phyloP scores from a whole-genome alignment of 257 asterid species.

The Capsicum chinense region DNA sequence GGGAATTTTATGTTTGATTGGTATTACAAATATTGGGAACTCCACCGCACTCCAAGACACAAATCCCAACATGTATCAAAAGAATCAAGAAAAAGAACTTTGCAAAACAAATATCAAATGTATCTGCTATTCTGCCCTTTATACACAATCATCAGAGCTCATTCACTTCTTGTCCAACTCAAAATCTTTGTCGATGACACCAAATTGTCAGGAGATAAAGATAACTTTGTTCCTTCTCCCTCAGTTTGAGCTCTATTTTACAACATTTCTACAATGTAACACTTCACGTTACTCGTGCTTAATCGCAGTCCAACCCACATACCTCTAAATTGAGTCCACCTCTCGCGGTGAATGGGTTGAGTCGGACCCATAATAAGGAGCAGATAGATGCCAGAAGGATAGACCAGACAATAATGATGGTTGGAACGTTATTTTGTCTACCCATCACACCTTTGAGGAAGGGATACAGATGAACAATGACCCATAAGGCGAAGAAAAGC shows the following conservation, averaged over 20 bases:
- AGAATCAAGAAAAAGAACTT: constrained; percentile 60
- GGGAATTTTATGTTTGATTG: constrained; percentile 44
- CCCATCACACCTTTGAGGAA: constrained; percentile 99
- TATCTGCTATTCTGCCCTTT: constrained; percentile 44
- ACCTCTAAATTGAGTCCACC: constrained; percentile 78
- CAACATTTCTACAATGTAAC: constrained; percentile 41
- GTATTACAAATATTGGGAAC: constrained; percentile 46
- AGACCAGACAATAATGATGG: constrained; percentile 91
- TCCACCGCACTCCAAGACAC: constrained; percentile 38
- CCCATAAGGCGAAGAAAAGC: constrained; percentile 97
- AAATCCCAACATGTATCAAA: constrained; percentile 56
- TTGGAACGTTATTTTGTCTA: constrained; percentile 74
- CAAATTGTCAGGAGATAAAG: constrained; percentile 32
- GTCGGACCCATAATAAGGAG: constrained; percentile 87
- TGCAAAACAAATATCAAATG: constrained; percentile 54
- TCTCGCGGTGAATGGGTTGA: constrained; percentile 74
- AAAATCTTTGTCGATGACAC: constrained; percentile 31
- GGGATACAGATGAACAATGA: constrained; percentile 87
- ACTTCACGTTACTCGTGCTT: constrained; percentile 30
- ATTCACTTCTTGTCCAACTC: constrained; percentile 34
- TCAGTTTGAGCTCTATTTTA: constrained; percentile 33
- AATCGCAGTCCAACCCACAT: constrained; percentile 92
- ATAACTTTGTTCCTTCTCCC: constrained; percentile 32
- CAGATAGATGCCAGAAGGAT: constrained; percentile 93
- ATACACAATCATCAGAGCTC: constrained; percentile 57